Percentiles rank a stretch among this genome's conserved stretches.
phyloP scores from a whole-genome alignment of 2,329 filamentous ascomycete species.

The Colletotrichum echinochloae region DNA sequence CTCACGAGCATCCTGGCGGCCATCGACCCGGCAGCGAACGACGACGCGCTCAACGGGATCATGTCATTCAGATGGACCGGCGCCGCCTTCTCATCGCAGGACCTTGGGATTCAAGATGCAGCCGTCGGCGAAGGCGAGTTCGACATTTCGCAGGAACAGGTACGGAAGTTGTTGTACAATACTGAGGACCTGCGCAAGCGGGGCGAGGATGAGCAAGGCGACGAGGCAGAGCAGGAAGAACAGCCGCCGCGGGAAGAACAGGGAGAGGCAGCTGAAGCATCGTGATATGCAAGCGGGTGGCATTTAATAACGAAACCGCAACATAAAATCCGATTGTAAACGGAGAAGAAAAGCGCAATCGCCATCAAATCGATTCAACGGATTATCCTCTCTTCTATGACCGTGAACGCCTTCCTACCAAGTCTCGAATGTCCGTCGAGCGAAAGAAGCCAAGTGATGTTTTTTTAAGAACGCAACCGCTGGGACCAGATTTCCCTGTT shows the following conservation, averaged over 20 bases:
- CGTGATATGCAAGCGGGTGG: neutral
- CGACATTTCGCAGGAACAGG: slow-evolving; percentile 53
- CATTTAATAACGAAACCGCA: neutral
- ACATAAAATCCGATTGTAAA: neutral
- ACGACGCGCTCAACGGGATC: slow-evolving; percentile 40
- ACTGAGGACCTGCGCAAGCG: slow-evolving; percentile 63
- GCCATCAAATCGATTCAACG: slow-evolving; percentile 40
- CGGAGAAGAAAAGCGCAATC: slow-evolving; percentile 3
- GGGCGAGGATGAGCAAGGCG: slow-evolving; percentile 43
- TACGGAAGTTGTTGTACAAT: slow-evolving; percentile 58
- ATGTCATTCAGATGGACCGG: slow-evolving; percentile 44
- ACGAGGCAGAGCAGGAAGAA: slow-evolving; percentile 46
- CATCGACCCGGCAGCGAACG: slow-evolving; percentile 52
- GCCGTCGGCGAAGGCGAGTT: slow-evolving; percentile 44
- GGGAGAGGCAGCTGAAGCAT: neutral
- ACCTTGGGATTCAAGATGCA: slow-evolving; percentile 29
- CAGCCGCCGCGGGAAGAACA: slow-evolving; percentile 23
- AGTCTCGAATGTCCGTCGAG: slow-evolving; percentile 41
- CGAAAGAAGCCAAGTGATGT: slow-evolving; percentile 35
- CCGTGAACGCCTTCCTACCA: slow-evolving; percentile 40
- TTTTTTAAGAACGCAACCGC: slow-evolving; percentile 31
- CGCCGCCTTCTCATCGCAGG: slow-evolving; percentile 31
- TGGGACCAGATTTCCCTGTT: slow-evolving; percentile 37
- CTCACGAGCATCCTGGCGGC: slow-evolving; percentile 53
- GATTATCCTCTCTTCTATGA: slow-evolving; percentile 39